Conservation (phyloP, 2,329 filamentous ascomycete species). For the Scedosporium boydii region DNA sequence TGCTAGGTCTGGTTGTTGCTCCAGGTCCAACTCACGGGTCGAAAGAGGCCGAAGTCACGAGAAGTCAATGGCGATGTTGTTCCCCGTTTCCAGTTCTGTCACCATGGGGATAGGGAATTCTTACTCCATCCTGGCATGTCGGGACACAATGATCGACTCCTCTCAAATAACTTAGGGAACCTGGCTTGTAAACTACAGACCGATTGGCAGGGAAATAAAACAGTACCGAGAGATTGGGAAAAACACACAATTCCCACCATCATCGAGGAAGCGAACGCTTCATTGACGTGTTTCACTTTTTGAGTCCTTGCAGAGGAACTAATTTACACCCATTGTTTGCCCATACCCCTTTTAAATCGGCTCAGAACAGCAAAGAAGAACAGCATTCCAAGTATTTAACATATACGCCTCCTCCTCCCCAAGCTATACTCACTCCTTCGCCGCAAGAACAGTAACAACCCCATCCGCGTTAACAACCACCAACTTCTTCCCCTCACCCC, state of each 20-base stretch:
- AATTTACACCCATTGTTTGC: slow-evolving; percentile 2
- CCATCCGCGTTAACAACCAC: slow-evolving; percentile 68
- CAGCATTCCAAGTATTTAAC: not conserved
- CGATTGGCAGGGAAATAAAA: too few relatives aligned
- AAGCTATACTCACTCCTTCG: slow-evolving; percentile 29
- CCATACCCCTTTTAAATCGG: not conserved
- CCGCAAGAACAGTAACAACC: slow-evolving; percentile 59
- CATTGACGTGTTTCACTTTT: not conserved
- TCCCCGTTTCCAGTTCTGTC: too few relatives aligned
- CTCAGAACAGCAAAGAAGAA: not conserved
- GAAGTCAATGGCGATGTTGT: too few relatives aligned
- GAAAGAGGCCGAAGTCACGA: too few relatives aligned
- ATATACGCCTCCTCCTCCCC: not conserved
- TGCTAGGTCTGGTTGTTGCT: not conserved
- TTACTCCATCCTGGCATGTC: too few relatives aligned
- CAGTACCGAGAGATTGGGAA: too few relatives aligned
- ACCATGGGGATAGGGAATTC: too few relatives aligned
- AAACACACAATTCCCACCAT: too few relatives aligned
- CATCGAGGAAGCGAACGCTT: slow-evolving; percentile 2
- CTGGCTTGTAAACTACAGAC: too few relatives aligned
- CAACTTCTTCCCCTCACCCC: slow-evolving; percentile 61
- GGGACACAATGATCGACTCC: too few relatives aligned
- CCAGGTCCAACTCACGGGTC: too few relatives aligned
- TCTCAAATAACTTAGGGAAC: too few relatives aligned
- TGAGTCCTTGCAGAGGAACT: not conserved